Percentiles rank a stretch among this genome's conserved stretches.
phyloP scores from a whole-genome alignment of 2,329 filamentous ascomycete species.

The Penicillium hordei region DNA sequence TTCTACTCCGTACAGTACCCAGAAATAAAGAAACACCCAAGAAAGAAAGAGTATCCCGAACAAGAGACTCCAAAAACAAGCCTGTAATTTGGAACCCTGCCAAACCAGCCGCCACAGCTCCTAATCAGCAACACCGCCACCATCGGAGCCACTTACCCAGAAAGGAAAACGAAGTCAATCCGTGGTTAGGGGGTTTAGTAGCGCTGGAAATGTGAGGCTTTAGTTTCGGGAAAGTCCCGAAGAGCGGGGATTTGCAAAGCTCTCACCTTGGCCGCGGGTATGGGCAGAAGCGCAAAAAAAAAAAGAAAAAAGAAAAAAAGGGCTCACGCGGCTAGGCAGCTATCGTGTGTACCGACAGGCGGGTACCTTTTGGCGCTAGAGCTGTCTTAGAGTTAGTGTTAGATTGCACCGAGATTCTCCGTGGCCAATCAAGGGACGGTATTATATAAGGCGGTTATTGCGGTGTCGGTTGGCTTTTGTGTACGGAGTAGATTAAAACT shows the following conservation, averaged over 20 bases:
- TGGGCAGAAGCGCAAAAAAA: neutral
- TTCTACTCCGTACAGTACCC: too few species aligned
- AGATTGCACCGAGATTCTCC: conserved; percentile 26
- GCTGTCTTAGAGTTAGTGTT: neutral
- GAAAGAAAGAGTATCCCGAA: neutral
- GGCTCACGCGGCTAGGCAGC: neutral
- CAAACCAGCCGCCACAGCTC: neutral
- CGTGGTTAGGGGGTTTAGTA: neutral
- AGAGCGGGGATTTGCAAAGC: neutral
- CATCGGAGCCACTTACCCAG: neutral
- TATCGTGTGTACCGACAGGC: conserved; percentile 13
- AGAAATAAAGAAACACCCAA: neutral
- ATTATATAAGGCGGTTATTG: neutral
- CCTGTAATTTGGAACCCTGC: neutral
- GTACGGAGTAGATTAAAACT: neutral
- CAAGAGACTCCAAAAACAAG: neutral
- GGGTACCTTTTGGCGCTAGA: conserved; percentile 19
- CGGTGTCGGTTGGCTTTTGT: neutral
- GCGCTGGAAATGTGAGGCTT: neutral
- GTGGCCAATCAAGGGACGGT: conserved; percentile 17
- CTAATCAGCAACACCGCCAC: neutral
- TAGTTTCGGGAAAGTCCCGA: neutral
- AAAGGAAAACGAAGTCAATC: neutral
- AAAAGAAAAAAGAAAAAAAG: neutral
- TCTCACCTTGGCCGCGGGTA: neutral